phyloP scores from a whole-genome alignment of 352 stramenopile genomes.

The Phytopythium montanum region DNA sequence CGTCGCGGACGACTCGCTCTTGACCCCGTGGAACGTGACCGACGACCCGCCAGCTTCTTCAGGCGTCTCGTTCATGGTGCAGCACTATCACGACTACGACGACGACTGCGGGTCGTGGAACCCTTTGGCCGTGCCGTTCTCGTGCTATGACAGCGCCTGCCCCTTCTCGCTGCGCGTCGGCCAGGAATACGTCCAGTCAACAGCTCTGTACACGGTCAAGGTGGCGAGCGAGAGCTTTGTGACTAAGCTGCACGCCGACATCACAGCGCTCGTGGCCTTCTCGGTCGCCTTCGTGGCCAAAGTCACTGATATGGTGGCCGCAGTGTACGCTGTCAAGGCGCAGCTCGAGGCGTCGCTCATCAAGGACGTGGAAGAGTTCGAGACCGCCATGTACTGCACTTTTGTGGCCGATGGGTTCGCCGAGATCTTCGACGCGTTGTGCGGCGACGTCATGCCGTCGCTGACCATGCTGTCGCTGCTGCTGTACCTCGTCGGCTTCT shows the following conservation, averaged over 20 bases:
- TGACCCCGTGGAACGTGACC: slow-evolving; percentile 21
- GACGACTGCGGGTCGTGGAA: neutral
- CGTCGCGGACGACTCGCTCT: slow-evolving; percentile 12
- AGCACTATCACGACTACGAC: slow-evolving; percentile 1
- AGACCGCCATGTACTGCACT: slow-evolving; percentile 57
- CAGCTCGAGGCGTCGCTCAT: slow-evolving; percentile 42
- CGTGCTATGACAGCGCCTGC: slow-evolving; percentile 8
- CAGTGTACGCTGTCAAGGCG: slow-evolving; percentile 38
- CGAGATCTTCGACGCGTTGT: slow-evolving; percentile 47
- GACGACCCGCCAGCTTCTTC: neutral
- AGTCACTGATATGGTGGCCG: slow-evolving; percentile 26
- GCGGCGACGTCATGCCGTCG: slow-evolving; percentile 53
- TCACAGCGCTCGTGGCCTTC: slow-evolving; percentile 21
- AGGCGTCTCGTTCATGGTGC: slow-evolving; percentile 13
- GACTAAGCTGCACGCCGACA: slow-evolving; percentile 23
- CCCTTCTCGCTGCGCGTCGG: slow-evolving; percentile 15
- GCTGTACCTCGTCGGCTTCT: slow-evolving; percentile 61
- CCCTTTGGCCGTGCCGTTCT: neutral
- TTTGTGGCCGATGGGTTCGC: slow-evolving; percentile 49
- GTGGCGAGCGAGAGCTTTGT: slow-evolving; percentile 26
- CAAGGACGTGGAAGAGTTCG: slow-evolving; percentile 50
- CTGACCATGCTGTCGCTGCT: slow-evolving; percentile 77
- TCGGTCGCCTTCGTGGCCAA: slow-evolving; percentile 42
- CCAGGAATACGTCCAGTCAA: slow-evolving; percentile 12
- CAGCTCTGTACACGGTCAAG: slow-evolving; percentile 15